These are phyloP conservation scores for Anacardium occidentale DNA, from an alignment of 345 rosid species.

Conservation along the genomic window DNA sequence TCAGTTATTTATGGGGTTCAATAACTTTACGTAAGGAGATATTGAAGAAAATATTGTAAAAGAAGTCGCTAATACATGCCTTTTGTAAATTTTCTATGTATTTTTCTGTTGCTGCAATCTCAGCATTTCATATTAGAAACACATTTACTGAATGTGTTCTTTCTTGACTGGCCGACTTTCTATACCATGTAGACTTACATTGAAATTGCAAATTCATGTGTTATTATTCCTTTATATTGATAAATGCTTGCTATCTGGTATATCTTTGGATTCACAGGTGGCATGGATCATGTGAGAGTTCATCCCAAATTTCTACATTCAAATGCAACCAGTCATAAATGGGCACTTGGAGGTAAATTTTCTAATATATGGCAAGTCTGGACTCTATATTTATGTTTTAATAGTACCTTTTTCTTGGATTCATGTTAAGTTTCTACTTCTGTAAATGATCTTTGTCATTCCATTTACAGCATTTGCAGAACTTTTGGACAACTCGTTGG, in stretches of 20 bases:
- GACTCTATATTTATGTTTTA: slow-evolving; percentile 5
- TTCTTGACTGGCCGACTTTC: neutral
- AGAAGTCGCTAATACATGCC: neutral
- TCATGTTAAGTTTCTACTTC: neutral
- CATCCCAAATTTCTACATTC: slow-evolving; percentile 97
- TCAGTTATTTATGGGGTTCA: too few relatives aligned
- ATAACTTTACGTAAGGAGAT: too few relatives aligned
- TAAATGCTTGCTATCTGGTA: neutral
- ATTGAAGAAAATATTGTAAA: too few relatives aligned
- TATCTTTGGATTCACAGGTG: slow-evolving; percentile 43
- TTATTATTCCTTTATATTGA: neutral
- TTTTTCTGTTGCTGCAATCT: neutral
- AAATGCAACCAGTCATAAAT: slow-evolving; percentile 96
- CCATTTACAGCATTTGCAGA: slow-evolving; percentile 76
- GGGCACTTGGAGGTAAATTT: slow-evolving; percentile 94
- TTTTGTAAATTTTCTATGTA: neutral
- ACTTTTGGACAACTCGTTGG: slow-evolving; percentile 85
- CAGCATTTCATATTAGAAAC: neutral
- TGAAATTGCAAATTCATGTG: neutral
- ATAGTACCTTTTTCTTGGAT: neutral
- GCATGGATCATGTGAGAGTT: slow-evolving; percentile 86
- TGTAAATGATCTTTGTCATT: slow-evolving; percentile 4
- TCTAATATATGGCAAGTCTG: slow-evolving; percentile 2
- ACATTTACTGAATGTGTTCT: neutral
- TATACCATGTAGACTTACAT: neutral